These are phyloP conservation scores for Xylaria hypoxylon DNA, from an alignment of 2,329 filamentous ascomycete species.

Conservation along the genomic window DNA sequence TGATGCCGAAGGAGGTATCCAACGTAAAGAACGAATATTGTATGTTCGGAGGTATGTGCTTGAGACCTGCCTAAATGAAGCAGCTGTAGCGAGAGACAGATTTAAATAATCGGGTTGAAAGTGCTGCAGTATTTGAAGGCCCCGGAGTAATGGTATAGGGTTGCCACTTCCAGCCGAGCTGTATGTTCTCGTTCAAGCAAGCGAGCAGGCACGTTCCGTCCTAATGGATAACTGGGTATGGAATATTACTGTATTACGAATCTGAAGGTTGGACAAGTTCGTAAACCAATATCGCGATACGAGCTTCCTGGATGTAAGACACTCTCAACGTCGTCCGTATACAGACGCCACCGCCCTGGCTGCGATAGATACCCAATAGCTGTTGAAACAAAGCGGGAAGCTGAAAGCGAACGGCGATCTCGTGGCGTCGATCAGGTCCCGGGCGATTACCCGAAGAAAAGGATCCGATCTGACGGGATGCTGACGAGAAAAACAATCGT, in stretches of 20 bases:
- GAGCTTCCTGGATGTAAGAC: conserved; percentile 22
- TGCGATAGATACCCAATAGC: conserved; percentile 32
- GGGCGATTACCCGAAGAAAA: conserved; percentile 7
- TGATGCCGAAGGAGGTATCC: conserved; percentile 41
- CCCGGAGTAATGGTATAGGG: neutral
- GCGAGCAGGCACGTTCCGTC: conserved; percentile 21
- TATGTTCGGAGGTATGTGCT: conserved; percentile 21
- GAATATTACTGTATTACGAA: conserved; percentile 9
- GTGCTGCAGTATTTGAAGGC: conserved; percentile 4
- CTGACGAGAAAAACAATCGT: conserved; percentile 29
- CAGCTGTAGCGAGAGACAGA: conserved; percentile 13
- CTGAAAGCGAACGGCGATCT: conserved; percentile 42
- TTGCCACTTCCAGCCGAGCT: neutral
- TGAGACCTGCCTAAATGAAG: conserved; percentile 1
- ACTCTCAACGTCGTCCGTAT: conserved; percentile 35
- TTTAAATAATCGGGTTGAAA: neutral
- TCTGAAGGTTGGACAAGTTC: conserved; percentile 20
- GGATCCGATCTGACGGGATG: conserved; percentile 26
- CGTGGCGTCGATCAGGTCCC: conserved; percentile 44
- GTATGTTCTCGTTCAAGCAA: neutral
- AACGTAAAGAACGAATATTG: conserved; percentile 33
- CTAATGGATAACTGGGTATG: neutral
- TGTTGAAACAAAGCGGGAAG: conserved; percentile 43
- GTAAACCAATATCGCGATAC: conserved; percentile 36
- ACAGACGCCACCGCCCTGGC: conserved; percentile 28